Conservation (phyloP, 2,329 filamentous ascomycete genomes). For the Alternaria brassicae region DNA sequence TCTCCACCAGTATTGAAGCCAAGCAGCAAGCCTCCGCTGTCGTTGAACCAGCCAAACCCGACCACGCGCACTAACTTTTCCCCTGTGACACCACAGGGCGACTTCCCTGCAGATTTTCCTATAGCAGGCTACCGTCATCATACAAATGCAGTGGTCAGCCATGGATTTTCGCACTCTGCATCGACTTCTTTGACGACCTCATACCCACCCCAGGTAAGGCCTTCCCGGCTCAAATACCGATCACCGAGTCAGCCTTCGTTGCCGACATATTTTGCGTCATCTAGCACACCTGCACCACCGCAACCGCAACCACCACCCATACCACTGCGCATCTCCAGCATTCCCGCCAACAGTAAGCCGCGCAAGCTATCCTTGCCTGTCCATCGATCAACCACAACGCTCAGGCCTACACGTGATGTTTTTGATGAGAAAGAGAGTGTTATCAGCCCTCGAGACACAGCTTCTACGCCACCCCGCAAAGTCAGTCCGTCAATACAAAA, state of each 20-base stretch:
- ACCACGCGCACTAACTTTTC: slow-evolving; percentile 43
- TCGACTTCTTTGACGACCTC: slow-evolving; percentile 29
- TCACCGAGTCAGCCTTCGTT: slow-evolving; percentile 33
- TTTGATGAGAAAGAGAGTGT: slow-evolving; percentile 28
- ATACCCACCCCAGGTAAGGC: slow-evolving; percentile 5
- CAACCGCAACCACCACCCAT: slow-evolving; percentile 38
- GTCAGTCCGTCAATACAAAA: slow-evolving; percentile 34
- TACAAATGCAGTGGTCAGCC: neutral
- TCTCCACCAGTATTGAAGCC: slow-evolving; percentile 45
- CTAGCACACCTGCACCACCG: slow-evolving; percentile 10
- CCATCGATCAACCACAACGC: slow-evolving; percentile 22
- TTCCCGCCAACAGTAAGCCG: slow-evolving; percentile 41
- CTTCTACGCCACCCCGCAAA: slow-evolving; percentile 17
- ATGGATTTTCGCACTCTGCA: slow-evolving; percentile 26
- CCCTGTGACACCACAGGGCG: slow-evolving; percentile 19
- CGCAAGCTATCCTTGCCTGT: slow-evolving; percentile 44
- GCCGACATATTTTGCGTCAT: slow-evolving; percentile 23
- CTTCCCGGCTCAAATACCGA: slow-evolving; percentile 20
- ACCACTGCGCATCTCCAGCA: slow-evolving; percentile 45
- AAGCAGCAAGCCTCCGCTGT: slow-evolving; percentile 42
- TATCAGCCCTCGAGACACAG: slow-evolving; percentile 4
- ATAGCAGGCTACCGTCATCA: slow-evolving; percentile 24
- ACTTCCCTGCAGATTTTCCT: slow-evolving; percentile 23
- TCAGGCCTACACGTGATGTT: slow-evolving; percentile 10
- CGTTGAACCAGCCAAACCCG: slow-evolving; percentile 42